These are phyloP conservation scores for Datura wrightii DNA, from an alignment of 257 asterid genomes.

Conservation along the genomic window DNA sequence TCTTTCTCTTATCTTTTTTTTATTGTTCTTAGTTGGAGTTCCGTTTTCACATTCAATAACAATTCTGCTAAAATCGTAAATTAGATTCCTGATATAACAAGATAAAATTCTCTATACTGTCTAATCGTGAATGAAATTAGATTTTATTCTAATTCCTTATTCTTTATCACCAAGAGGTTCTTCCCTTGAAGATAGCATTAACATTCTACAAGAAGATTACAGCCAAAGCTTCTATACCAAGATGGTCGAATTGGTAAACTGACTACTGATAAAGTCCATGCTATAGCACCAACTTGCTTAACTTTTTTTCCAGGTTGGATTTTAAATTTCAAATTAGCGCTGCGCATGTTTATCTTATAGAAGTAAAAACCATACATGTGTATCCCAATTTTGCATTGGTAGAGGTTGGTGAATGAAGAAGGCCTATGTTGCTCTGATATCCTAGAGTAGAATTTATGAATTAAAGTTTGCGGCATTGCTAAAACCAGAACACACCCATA, in stretches of 20 bases:
- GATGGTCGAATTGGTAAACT: neutral
- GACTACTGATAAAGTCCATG: constrained; percentile 13
- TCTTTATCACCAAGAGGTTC: neutral
- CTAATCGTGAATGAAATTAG: neutral
- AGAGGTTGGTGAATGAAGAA: constrained; percentile 10
- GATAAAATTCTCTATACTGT: neutral
- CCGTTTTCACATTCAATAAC: too few relatives aligned
- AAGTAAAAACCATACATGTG: neutral
- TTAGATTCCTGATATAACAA: neutral
- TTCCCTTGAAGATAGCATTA: neutral
- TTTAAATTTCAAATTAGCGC: neutral
- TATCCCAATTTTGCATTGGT: neutral
- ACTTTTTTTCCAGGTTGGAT: neutral
- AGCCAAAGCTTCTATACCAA: neutral
- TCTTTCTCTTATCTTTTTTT: too few relatives aligned
- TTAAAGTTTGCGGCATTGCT: neutral
- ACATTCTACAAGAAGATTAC: neutral
- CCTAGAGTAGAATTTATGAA: neutral
- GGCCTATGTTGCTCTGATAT: neutral
- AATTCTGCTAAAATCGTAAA: neutral
- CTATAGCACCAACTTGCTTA: constrained; percentile 1
- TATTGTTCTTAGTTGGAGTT: too few relatives aligned
- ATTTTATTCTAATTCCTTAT: neutral
- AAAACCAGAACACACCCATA: constrained; percentile 16
- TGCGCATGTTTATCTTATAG: neutral